phyloP scores from a whole-genome alignment of 306 rosid species.

The Gleditsia sinensis region DNA sequence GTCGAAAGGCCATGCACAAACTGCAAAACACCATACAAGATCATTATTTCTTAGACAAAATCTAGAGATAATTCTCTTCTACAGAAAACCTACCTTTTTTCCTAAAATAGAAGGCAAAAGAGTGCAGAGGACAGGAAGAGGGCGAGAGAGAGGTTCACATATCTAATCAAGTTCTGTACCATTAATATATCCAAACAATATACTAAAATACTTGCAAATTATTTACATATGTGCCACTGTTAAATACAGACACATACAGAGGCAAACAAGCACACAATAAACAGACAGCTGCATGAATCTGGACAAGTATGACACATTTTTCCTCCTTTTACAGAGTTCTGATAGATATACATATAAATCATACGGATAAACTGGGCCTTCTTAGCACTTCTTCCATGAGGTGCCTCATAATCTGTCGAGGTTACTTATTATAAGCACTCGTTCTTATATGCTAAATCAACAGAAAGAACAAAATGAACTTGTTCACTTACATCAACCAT shows the following conservation, averaged over 20 bases:
- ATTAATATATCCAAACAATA: not conserved
- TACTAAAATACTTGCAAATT: not conserved
- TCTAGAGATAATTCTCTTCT: conserved; percentile 21
- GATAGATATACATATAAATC: not conserved
- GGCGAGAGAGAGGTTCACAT: not conserved
- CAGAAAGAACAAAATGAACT: not conserved
- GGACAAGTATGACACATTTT: conserved; percentile 6
- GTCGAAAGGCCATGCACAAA: conserved; percentile 69
- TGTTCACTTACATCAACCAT: conserved; percentile 59
- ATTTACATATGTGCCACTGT: not conserved
- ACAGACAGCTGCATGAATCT: not conserved
- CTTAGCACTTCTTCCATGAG: not conserved
- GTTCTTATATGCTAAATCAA: not conserved
- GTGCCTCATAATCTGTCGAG: not conserved
- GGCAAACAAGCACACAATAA: not conserved
- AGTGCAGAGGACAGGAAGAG: too few species aligned
- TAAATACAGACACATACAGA: not conserved
- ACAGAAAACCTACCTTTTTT: not conserved
- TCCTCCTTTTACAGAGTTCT: not conserved
- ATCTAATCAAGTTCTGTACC: not conserved
- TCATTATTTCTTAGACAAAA: conserved; percentile 4
- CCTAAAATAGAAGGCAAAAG: not conserved
- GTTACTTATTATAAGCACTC: not conserved
- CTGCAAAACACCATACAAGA: conserved; percentile 43
- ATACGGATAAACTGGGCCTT: not conserved